phyloP scores from a whole-genome alignment of 805 yeast species.

The Saturnispora hagleri region DNA sequence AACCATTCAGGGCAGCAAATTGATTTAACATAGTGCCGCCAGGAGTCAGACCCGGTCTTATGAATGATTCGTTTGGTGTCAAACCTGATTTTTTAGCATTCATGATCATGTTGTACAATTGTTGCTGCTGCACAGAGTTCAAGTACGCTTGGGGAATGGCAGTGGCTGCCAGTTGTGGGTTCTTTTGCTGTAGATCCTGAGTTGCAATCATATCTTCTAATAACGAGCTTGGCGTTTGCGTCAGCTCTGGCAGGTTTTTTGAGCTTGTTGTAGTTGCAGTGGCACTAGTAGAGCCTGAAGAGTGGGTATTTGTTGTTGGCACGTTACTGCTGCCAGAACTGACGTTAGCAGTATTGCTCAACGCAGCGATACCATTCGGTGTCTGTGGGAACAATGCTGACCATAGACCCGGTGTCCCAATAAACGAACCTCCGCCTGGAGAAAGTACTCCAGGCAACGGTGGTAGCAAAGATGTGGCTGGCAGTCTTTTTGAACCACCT shows the following conservation, averaged over 20 bases:
- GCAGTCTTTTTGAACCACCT: constrained; percentile 37
- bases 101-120: constrained; percentile 17
- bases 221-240: not conserved
- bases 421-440: constrained; percentile 37
- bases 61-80: constrained; percentile 66
- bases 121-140: constrained; percentile 14
- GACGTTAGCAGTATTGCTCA: constrained; percentile 10
- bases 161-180: not conserved
- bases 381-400: constrained; percentile 32
- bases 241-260: not conserved
- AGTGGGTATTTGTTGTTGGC: not conserved
- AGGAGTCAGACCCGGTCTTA: constrained; percentile 68
- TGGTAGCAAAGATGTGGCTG: constrained; percentile 31
- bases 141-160: not conserved
- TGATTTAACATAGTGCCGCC: constrained; percentile 25
- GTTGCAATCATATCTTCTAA: constrained; percentile 3
- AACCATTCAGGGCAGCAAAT: not conserved
- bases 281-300: not conserved
- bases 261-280: not conserved
- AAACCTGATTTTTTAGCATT: constrained; percentile 44
- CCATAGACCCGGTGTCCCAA: constrained; percentile 51
- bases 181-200: constrained; percentile 4
- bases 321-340: constrained; percentile 4
- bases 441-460: constrained; percentile 36
- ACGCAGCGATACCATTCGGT: constrained; percentile 8